Base-by-base conservation (phyloP, 257 asterid species). In the Mentha longifolia region DNA sequence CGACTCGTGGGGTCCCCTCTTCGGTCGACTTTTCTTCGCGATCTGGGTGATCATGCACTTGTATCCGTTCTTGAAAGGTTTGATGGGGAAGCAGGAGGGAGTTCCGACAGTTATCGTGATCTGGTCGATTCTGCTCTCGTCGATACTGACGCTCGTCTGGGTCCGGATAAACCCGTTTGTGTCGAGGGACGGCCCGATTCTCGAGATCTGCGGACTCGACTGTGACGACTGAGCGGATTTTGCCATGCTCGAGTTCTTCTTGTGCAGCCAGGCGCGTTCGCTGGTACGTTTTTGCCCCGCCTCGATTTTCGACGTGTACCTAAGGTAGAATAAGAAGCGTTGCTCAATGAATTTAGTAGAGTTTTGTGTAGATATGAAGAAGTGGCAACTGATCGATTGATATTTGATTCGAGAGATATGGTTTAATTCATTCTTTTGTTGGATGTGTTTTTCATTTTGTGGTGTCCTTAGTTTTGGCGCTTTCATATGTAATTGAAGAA, bases 1-100 rank as follows among this genome's bases (percentile, higher is more conserved):
- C 61, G 96, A 93, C 12, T 87, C 98, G 7, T 93, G 97, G 98
- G 97, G 97, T 16, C 97, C 93, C 2, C 47, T 92, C 7, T 92
- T 92, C 9, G 98, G 98, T 19, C 77, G 82, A 66, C 71, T 92
- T 0, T 87, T 92, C 77, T 90, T 92, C 1, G 96, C 98, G 3
- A 61, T 90, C 31, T 92, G 97, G 96, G 98, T 92, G 17, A 88
- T 92, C 70, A 71, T 92, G 86, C 98, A 92, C 49, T 91, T 92
- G 22, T 92, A 88, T 67, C 98, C 98, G 2, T 89, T 89, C 97
- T 93, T 92, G 63, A 92, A 88, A 78, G 98, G 98, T 3, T 49
- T 93, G 83, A 68, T 73, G 2, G 97, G 97, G 66, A 93, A 81
- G 76, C 94, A 93, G 73, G 85, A 89, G 7, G 76, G 87, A 33